Evolutionary conservation across 2,329 filamentous ascomycete genomes (phyloP), one percentile per base, ranked within the genome.

Genomic region (Xylaria sp.): DNA sequence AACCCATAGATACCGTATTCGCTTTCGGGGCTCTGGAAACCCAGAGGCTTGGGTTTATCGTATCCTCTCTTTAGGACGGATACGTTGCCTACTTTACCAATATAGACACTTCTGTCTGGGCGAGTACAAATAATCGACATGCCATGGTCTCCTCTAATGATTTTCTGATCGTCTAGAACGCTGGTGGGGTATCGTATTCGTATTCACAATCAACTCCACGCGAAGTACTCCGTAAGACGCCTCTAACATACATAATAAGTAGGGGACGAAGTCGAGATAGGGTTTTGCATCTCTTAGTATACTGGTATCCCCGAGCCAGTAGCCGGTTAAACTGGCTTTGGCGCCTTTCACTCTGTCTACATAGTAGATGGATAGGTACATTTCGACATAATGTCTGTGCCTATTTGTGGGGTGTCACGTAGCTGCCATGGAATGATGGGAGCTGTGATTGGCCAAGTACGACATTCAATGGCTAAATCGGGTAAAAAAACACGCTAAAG

Each of bases 401-500:
- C n/a, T n/a, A 46, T 41, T 41, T 41, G 13, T 39, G 34, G 34
- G 15, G 13, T 39, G 34, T 39, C 34, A 39, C 12, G 34, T 39
- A 39, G 6, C 12, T 39, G 34, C 10, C n/a, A 12, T 32, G 50
- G 60, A 48, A 48, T 39, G 9, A 60, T 36, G 23, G 36, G 30
- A 39, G 20, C 7, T 28, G 36, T 56, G 32, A 66, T 66, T 66
- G 64, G 64, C 18, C 39, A 12, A 57, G 18, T 48, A 13, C 4
- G 18, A 32, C 13, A 20, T 32, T 32, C 15, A 48, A 32, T 41
- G 23, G 41, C 63, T 60, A 30, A 43, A 62, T 66, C 41, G 32
- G 63, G 63, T 48, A 60, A 45, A 56, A 63, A n/a, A 53, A 36
- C 46, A 55, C 34, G 36, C 46, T 57, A 57, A 57, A 58, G n/a